Base-by-base conservation (phyloP, 768 basidiomycete genomes). In the Collybia mongolica region DNA sequence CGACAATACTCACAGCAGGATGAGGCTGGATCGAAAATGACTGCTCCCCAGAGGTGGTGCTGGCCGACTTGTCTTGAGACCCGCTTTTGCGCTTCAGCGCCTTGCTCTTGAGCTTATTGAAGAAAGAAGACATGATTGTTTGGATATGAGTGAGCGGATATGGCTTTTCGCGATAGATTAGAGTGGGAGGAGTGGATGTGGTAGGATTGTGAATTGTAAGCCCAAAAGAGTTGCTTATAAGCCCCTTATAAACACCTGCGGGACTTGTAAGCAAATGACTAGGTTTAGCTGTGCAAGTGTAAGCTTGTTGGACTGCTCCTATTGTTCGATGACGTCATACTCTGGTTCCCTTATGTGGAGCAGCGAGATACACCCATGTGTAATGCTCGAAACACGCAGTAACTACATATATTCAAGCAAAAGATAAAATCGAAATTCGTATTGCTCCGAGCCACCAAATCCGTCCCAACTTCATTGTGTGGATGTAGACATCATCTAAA, bases 11-110 rank as follows among this genome's bases (percentile, higher is more conserved):
- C 57, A 83, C 82, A 56, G 83, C 83, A 43, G 83, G 84, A 60
- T 85, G 82, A 18, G 84, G 84, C 49, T 76, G 72, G 58, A 80
- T 85, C 42, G 65, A 66, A 64, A 76, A 84, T 1, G 56, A 60
- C 43, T 69, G 75, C 57, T 81, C 76, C 18, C 56, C 55, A 22
- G 56, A 37, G 6, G 51, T 47, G 19, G 43, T 56, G 47, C 44
- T 52, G 52, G 39, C 49, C 35, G 53, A 48, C 47, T 48, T 48
- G 42, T 39, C 44, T 14, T 32, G 39, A 2, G 46, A 41, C 42
- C 50, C 39, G 39, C 11, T 38, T 36, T 41, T 53, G 23, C 39
- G 36, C 39, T 28, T 41, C 35, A 35, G 46, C 39, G 46, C 49
- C 55, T 39, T 48, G 54, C 29, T 46, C 20, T 52, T 68, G 54